phyloP scores from a whole-genome alignment of 768 basidiomycete species.

The Leucosporidium scottii region DNA sequence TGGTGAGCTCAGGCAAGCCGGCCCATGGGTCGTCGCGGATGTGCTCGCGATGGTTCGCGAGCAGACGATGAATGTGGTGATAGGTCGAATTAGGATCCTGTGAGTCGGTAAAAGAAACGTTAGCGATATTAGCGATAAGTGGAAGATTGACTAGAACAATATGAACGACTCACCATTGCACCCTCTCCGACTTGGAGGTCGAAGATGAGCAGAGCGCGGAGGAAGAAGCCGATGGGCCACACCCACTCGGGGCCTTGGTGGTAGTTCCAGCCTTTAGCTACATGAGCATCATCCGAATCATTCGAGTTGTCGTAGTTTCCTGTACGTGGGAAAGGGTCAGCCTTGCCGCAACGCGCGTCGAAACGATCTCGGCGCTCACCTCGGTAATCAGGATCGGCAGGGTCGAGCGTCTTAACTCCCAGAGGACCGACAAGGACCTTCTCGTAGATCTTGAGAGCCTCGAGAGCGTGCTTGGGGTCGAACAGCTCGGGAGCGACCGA shows the following conservation, averaged over 20 bases:
- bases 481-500: conserved; percentile 94
- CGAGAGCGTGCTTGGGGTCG: conserved; percentile 67
- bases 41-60: conserved; percentile 64
- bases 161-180: conserved; percentile 52
- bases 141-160: not conserved
- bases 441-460: conserved; percentile 72
- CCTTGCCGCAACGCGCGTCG: too few species aligned
- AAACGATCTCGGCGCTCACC: conserved; percentile 43
- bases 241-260: conserved; percentile 47
- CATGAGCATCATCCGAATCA: conserved; percentile 68
- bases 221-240: conserved; percentile 59
- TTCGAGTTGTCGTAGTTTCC: conserved; percentile 73
- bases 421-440: conserved; percentile 72
- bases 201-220: conserved; percentile 86
- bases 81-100: conserved; percentile 66
- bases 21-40: conserved; percentile 80
- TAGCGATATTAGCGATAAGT: not conserved
- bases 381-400: conserved; percentile 77
- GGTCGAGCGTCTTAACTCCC: conserved; percentile 95
- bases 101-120: not conserved
- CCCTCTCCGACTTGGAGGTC: conserved; percentile 63
- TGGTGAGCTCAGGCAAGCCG: conserved; percentile 83
- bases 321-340: not conserved
- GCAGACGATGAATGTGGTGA: conserved; percentile 66
- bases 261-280: conserved; percentile 93